Evolutionary conservation across 495 filamentous ascomycete genomes (phyloP).

Genomic region (Delitschia confertaspora): DNA sequence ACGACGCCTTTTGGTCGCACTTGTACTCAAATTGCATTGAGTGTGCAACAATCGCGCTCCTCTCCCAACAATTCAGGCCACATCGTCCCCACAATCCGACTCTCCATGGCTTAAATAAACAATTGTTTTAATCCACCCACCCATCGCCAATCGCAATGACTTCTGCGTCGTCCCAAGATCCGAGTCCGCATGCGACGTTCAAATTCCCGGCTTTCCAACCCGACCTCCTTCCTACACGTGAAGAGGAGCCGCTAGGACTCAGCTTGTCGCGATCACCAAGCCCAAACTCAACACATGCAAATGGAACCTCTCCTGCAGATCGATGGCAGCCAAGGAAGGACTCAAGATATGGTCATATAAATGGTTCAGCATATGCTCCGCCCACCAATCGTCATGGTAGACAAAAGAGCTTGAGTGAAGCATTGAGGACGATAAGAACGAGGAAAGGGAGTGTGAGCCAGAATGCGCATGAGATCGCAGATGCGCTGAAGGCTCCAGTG

Average conservation of each 20-base stretch:
- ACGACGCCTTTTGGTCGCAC: no score
- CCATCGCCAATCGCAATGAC: constrained; percentile 19
- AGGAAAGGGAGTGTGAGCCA: constrained; percentile 76
- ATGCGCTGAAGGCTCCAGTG: constrained; percentile 80
- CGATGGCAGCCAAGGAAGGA: constrained; percentile 47
- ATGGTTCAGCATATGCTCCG: constrained; percentile 38
- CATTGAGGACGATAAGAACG: constrained; percentile 67
- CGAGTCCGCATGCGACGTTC: constrained; percentile 19
- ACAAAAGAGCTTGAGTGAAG: constrained; percentile 79
- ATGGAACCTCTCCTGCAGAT: constrained; percentile 24
- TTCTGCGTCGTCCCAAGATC: constrained; percentile 15
- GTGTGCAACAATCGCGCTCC: neutral
- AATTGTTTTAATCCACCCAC: neutral
- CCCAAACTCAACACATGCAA: constrained; percentile 10
- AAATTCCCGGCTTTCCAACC: constrained; percentile 29
- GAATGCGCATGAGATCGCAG: constrained; percentile 87
- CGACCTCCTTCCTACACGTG: constrained; percentile 26
- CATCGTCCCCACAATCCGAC: neutral
- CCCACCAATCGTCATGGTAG: constrained; percentile 47
- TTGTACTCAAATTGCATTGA: no score
- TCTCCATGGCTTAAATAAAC: constrained; percentile 19
- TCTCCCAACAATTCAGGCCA: neutral
- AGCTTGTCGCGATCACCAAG: constrained; percentile 22
- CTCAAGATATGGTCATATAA: constrained; percentile 39
- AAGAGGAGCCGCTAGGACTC: constrained; percentile 18